Base-by-base conservation (phyloP, 2,329 filamentous ascomycete genomes). In the Fusarium sublunatum region DNA sequence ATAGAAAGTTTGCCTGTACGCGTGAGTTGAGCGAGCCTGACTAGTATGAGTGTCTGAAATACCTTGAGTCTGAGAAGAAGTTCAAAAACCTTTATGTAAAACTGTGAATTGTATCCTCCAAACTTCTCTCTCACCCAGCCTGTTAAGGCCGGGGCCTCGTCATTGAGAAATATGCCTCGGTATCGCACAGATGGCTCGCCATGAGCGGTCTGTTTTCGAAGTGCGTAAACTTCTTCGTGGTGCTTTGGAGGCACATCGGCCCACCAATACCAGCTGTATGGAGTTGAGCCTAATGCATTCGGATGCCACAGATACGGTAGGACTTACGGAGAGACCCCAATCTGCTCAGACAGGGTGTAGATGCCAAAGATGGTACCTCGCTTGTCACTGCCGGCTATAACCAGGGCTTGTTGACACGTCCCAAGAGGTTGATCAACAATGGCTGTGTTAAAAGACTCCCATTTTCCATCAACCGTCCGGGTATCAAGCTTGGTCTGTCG, bases 11-110 rank as follows among this genome's bases (percentile, higher is more conserved):
- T 2, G 86, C 72, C 69, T 81, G 2, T 1, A 19, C 8, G 12
- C 6, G 15, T 58, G 3, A 58, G 11, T 15, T 41, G 11, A 15
- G 13, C 12, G 1, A n/a, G 6, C 8, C 5, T 7, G 4, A 5
- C 4, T 2, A 1, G 1, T 2, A 2, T 2, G n/a, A 1, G 2
- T 1, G 0, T 0, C 13, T 3, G n/a, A 4, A 3, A 1, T 24
- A 69, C 66, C 8, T 69, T 69, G 2, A 69, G 58, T 7, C 66
- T 56, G 3, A 69, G 53, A 1, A 69, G 74, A 6, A 90, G 78
- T 67, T 90, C 88, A 60, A 89, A 90, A 0, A 90, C 82, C 13
- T 82, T 81, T 11, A 76, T 76, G 70, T 90, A 89, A 61, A 90
- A 88, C 3, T 83, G 80, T 0, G 81, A 77, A 53, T 83, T 82